These are phyloP conservation scores for Zygoascus ofunaensis DNA, from an alignment of 805 yeast species.

Conservation along the genomic window DNA sequence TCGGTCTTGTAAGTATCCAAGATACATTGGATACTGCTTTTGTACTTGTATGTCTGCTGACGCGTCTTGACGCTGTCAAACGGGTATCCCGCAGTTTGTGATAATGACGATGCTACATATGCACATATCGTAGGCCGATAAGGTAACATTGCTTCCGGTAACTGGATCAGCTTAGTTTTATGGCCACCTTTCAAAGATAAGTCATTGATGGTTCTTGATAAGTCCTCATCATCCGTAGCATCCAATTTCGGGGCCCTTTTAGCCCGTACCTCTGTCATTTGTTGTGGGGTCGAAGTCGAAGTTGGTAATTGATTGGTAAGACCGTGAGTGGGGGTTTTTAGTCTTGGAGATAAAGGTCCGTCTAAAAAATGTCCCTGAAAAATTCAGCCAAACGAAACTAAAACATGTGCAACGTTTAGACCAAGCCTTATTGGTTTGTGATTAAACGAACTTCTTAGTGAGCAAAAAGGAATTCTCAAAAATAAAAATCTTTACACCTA, in stretches of 20 bases:
- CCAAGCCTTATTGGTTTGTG: too few relatives aligned
- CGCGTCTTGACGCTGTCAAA: constrained; percentile 80
- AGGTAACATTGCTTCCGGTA: constrained; percentile 13
- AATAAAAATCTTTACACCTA: too few relatives aligned
- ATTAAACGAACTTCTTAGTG: too few relatives aligned
- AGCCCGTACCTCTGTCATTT: background rate
- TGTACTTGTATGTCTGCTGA: constrained; percentile 68
- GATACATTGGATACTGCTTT: constrained; percentile 49
- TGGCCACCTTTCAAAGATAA: constrained; percentile 4
- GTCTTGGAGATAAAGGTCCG: too few relatives aligned
- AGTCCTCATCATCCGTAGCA: constrained; percentile 1
- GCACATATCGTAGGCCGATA: constrained; percentile 54
- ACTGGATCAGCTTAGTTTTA: constrained; percentile 1
- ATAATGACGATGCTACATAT: constrained; percentile 49
- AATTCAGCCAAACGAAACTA: too few relatives aligned
- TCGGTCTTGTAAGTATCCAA: constrained; percentile 46
- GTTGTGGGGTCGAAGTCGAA: too few relatives aligned
- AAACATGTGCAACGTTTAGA: too few relatives aligned
- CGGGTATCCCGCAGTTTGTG: constrained; percentile 73
- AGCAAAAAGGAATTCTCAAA: too few relatives aligned
- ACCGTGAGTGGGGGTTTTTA: background rate
- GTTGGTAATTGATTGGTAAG: too few relatives aligned
- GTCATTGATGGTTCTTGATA: constrained; percentile 4
- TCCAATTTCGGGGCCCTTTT: background rate
- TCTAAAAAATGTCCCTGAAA: too few relatives aligned